Conservation (phyloP, 2,329 filamentous ascomycete genomes). For the Arthroderma sp. region DNA sequence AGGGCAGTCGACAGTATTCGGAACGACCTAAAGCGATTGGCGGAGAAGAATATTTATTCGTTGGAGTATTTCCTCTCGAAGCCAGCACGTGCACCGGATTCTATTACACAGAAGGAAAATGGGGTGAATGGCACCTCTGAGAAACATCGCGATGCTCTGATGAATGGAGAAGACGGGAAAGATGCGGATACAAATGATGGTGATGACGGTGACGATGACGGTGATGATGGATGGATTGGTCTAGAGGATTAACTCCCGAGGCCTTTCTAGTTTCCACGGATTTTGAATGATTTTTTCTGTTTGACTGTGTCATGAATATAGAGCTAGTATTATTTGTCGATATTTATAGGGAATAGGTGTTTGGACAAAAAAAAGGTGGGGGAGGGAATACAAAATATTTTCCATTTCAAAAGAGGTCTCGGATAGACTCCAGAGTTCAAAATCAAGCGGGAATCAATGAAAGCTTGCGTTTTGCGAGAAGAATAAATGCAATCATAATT, state of each 20-base stretch:
- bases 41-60: conserved; percentile 79
- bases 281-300: background rate
- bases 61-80: conserved; percentile 65
- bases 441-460: too few relatives aligned
- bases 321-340: background rate
- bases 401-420: too few relatives aligned
- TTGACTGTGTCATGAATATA: background rate
- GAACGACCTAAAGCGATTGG: conserved; percentile 66
- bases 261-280: background rate
- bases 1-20: conserved; percentile 69
- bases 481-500: too few relatives aligned
- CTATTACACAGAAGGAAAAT: background rate
- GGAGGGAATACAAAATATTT: too few relatives aligned
- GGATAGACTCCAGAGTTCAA: too few relatives aligned
- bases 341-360: background rate
- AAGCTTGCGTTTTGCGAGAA: too few relatives aligned
- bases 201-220: conserved; percentile 21
- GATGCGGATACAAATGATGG: conserved; percentile 20
- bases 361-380: background rate
- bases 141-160: background rate
- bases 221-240: conserved; percentile 41
- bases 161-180: conserved; percentile 13
- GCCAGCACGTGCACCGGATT: conserved; percentile 18
- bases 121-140: conserved; percentile 12
- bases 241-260: conserved; percentile 30